These are phyloP conservation scores for Trichomonascus vanleenenianus DNA, from an alignment of 805 yeast genomes.

Conservation along the genomic window DNA sequence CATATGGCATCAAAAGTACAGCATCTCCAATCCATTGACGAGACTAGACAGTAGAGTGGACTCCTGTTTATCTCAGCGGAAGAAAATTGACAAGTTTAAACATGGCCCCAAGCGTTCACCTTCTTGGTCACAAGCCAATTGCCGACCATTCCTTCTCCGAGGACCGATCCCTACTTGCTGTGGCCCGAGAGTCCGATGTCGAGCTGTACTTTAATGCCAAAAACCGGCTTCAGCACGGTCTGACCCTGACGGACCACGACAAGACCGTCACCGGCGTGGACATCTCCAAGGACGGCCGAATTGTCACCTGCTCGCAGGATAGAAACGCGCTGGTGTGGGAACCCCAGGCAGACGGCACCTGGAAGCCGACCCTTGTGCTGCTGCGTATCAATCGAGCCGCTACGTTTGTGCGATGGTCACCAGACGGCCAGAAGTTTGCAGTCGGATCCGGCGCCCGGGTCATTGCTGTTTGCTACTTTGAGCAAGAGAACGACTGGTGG, in stretches of 20 bases:
- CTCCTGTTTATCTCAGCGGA: constrained; percentile 24
- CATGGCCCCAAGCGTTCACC: constrained; percentile 10
- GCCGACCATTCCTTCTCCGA: constrained; percentile 85
- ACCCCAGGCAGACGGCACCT: constrained; percentile 49
- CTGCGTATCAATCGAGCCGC: constrained; percentile 94
- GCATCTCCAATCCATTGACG: constrained; percentile 25
- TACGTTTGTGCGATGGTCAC: constrained; percentile 90
- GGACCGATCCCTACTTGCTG: constrained; percentile 61
- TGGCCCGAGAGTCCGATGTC: constrained; percentile 70
- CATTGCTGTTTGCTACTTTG: constrained; percentile 93
- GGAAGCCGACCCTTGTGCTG: constrained; percentile 86
- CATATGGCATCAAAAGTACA: too few species aligned
- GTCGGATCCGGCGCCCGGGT: constrained; percentile 94
- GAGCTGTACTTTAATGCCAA: constrained; percentile 56
- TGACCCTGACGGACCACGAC: constrained; percentile 76
- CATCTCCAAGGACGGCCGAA: constrained; percentile 77
- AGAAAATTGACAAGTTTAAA: background rate
- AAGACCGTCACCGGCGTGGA: constrained; percentile 93
- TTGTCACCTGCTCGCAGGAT: constrained; percentile 96
- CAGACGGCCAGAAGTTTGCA: constrained; percentile 90
- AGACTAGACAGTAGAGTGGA: constrained; percentile 29
- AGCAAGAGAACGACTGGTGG: constrained; percentile 98
- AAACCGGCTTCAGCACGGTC: constrained; percentile 50
- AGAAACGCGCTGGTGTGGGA: constrained; percentile 97
- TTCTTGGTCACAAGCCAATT: constrained; percentile 73